Conservation (phyloP, 805 yeast species). For the Torulaspora delbrueckii region DNA sequence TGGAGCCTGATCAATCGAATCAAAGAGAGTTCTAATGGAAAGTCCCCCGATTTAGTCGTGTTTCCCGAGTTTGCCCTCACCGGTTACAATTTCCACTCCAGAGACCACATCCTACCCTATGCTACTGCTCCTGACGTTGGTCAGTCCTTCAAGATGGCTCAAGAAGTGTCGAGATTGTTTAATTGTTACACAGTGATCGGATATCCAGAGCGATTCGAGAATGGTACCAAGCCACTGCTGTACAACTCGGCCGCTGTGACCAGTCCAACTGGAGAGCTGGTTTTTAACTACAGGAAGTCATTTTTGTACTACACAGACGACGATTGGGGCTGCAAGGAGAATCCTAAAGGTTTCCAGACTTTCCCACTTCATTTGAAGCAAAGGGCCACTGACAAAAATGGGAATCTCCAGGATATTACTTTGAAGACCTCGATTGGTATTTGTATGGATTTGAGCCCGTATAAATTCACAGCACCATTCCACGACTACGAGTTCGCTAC, state of each 20-base stretch:
- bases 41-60: conserved; percentile 58
- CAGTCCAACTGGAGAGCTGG: conserved; percentile 50
- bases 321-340: conserved; percentile 71
- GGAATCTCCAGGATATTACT: conserved; percentile 22
- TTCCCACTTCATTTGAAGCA: conserved; percentile 40
- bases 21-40: conserved; percentile 12
- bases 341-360: conserved; percentile 53
- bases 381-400: conserved; percentile 11
- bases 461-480: conserved; percentile 77
- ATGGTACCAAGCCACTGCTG: conserved; percentile 26
- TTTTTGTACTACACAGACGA: conserved; percentile 77
- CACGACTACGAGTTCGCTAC: conserved; percentile 64
- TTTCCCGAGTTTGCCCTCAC: conserved; percentile 83
- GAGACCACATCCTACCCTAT: conserved; percentile 49
- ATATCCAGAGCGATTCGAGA: conserved; percentile 57
- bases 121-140: conserved; percentile 44
- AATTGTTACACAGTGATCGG: conserved; percentile 72
- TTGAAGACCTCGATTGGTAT: conserved; percentile 65
- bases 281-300: conserved; percentile 69
- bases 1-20: conserved; percentile 36
- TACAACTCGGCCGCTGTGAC: conserved; percentile 73
- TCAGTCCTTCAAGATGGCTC: conserved; percentile 53
- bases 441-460: conserved; percentile 92
- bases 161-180: conserved; percentile 43
- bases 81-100: conserved; percentile 64